Conservation (phyloP, 768 basidiomycete genomes). For the Hericium alpestre region DNA sequence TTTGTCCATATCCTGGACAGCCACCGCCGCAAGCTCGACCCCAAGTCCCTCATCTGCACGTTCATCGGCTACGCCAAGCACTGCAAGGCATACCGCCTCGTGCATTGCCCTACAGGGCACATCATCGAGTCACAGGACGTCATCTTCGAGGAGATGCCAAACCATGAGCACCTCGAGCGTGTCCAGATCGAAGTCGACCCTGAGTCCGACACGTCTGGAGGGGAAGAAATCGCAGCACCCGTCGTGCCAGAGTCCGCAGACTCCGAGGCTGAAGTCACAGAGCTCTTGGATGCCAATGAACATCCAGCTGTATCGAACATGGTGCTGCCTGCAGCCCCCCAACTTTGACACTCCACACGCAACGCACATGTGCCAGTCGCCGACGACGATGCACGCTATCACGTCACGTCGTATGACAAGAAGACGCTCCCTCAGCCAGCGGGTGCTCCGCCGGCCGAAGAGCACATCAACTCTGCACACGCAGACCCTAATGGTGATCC, state of each 20-base stretch:
- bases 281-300: too few relatives aligned
- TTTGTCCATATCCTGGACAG: conserved; percentile 2
- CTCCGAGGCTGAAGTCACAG: too few relatives aligned
- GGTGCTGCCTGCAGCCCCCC: not conserved
- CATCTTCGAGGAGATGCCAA: not conserved
- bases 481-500: too few relatives aligned
- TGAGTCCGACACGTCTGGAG: too few relatives aligned
- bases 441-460: too few relatives aligned
- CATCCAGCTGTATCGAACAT: too few relatives aligned
- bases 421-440: too few relatives aligned
- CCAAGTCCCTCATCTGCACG: too few relatives aligned
- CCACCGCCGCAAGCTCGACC: conserved; percentile 6
- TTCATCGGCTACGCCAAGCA: conserved; percentile 11
- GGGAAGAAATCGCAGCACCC: too few relatives aligned
- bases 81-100: conserved; percentile 7
- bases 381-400: not conserved
- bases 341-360: not conserved
- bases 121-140: conserved; percentile 8
- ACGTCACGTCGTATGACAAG: too few relatives aligned
- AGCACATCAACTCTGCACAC: too few relatives aligned
- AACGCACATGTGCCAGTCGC: not conserved
- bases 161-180: not conserved
- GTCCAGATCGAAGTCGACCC: not conserved
- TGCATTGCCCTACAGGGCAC: not conserved
- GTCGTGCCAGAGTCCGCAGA: too few relatives aligned